Conservation (phyloP, 164 flowering plant species). For the Amborella trichopoda region DNA sequence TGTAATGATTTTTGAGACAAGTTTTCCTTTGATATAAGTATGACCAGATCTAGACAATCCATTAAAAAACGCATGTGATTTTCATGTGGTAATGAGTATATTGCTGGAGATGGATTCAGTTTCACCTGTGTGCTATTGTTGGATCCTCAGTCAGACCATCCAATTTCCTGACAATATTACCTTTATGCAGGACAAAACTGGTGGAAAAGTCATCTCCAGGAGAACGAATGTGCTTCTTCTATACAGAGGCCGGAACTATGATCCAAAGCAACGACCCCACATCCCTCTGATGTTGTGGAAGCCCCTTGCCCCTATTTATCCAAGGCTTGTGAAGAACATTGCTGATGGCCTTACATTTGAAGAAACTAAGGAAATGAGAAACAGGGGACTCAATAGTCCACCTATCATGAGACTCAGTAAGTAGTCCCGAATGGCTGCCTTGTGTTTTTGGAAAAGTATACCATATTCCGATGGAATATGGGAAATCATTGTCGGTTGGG, state of each 20-base stretch:
- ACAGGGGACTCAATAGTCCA: constrained; percentile 48
- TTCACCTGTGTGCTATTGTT: too few relatives aligned
- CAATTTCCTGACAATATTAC: not conserved
- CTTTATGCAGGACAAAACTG: constrained; percentile 66
- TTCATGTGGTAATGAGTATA: too few relatives aligned
- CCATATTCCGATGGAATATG: too few relatives aligned
- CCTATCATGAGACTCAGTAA: constrained; percentile 79
- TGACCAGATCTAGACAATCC: too few relatives aligned
- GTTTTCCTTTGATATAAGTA: too few relatives aligned
- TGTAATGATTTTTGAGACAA: too few relatives aligned
- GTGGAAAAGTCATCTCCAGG: constrained; percentile 71
- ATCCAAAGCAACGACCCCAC: constrained; percentile 55
- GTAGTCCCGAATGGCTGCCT: too few relatives aligned
- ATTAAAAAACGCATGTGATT: too few relatives aligned
- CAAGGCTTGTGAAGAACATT: constrained; percentile 75
- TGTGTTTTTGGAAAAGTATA: too few relatives aligned
- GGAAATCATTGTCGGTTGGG: too few relatives aligned
- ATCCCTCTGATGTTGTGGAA: constrained; percentile 90
- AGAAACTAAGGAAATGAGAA: constrained; percentile 78
- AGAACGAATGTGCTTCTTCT: constrained; percentile 61
- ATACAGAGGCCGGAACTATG: constrained; percentile 80
- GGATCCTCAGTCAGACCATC: too few relatives aligned
- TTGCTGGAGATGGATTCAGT: too few relatives aligned
- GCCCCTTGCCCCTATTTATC: constrained; percentile 80
- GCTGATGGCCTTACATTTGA: constrained; percentile 74